Conservation (phyloP, 495 filamentous ascomycete species). For the Neurospora sp. region DNA sequence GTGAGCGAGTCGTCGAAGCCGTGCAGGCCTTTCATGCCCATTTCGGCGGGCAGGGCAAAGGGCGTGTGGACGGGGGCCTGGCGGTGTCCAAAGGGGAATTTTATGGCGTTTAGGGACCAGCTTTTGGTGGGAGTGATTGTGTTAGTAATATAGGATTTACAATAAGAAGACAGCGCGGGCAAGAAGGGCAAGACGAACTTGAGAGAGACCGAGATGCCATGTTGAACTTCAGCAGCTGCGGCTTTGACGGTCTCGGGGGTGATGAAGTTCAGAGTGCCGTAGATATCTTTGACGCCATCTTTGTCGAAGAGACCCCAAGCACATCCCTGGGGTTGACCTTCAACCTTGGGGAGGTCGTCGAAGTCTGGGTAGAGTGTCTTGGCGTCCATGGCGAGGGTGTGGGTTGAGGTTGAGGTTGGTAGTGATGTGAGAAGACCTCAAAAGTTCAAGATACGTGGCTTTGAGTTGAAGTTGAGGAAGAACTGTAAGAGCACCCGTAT, state of each 20-base stretch:
- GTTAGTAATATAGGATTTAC: not conserved
- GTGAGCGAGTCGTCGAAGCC: constrained; percentile 47
- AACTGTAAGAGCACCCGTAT: not conserved
- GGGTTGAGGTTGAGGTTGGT: not conserved
- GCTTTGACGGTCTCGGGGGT: constrained; percentile 43
- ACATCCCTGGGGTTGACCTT: constrained; percentile 52
- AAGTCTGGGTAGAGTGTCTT: constrained; percentile 34
- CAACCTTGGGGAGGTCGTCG: constrained; percentile 48
- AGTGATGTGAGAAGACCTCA: not conserved
- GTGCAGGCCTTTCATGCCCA: constrained; percentile 14
- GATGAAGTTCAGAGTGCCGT: constrained; percentile 50
- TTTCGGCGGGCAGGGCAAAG: constrained; percentile 29
- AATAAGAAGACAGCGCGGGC: not conserved
- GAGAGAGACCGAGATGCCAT: constrained; percentile 48
- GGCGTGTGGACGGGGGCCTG: constrained; percentile 43
- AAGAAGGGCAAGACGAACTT: constrained; percentile 33
- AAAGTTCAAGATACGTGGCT: not conserved
- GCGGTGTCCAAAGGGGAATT: constrained; percentile 40
- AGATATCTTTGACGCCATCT: constrained; percentile 47
- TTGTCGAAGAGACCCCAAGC: constrained; percentile 59
- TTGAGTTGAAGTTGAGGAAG: not conserved
- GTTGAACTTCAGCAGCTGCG: constrained; percentile 40
- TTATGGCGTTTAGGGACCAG: constrained; percentile 37
- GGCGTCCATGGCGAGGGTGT: constrained; percentile 8
- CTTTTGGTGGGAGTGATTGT: constrained; percentile 9